Conservation (phyloP, 1,284 basidiomycete species). For the Testicularia cyperi region DNA sequence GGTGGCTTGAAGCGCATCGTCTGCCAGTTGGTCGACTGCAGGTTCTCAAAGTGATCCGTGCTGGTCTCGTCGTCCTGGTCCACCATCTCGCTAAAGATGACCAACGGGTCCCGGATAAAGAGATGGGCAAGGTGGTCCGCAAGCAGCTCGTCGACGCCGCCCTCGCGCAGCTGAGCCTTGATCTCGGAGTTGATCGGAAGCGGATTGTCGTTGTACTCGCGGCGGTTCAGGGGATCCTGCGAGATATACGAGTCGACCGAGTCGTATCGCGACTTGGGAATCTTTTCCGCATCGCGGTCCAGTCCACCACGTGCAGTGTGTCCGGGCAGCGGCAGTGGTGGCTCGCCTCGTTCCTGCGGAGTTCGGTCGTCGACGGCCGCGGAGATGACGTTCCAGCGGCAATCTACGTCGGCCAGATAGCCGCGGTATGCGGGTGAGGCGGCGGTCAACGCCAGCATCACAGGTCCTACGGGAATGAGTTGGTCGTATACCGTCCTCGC, state of each 20-base stretch:
- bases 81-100: slow-evolving; percentile 90
- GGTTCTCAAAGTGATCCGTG: slow-evolving; percentile 98
- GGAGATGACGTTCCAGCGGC: slow-evolving; percentile 96
- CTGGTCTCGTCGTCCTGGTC: slow-evolving; percentile 84
- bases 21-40: slow-evolving; percentile 99
- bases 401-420: slow-evolving; percentile 92
- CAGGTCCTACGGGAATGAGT: slow-evolving; percentile 86
- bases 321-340: slow-evolving; percentile 17
- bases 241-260: slow-evolving; percentile 94
- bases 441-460: slow-evolving; percentile 92
- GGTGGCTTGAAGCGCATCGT: slow-evolving; percentile 98
- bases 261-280: slow-evolving; percentile 96
- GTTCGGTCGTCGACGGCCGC: slow-evolving; percentile 96
- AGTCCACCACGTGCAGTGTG: slow-evolving; percentile 27
- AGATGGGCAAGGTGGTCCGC: slow-evolving; percentile 91
- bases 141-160: slow-evolving; percentile 79
- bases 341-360: slow-evolving; percentile 84
- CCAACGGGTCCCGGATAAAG: slow-evolving; percentile 96
- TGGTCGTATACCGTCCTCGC: slow-evolving; percentile 92
- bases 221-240: slow-evolving; percentile 78
- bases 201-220: slow-evolving; percentile 87
- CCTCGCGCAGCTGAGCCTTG: slow-evolving; percentile 31
- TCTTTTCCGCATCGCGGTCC: slow-evolving; percentile 61
- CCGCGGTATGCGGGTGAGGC: slow-evolving; percentile 93
- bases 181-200: slow-evolving; percentile 75